Evolutionary conservation across 495 filamentous ascomycete species (phyloP), one percentile per base, ranked within the genome.

Genomic region (Hypoxylon rickii): DNA sequence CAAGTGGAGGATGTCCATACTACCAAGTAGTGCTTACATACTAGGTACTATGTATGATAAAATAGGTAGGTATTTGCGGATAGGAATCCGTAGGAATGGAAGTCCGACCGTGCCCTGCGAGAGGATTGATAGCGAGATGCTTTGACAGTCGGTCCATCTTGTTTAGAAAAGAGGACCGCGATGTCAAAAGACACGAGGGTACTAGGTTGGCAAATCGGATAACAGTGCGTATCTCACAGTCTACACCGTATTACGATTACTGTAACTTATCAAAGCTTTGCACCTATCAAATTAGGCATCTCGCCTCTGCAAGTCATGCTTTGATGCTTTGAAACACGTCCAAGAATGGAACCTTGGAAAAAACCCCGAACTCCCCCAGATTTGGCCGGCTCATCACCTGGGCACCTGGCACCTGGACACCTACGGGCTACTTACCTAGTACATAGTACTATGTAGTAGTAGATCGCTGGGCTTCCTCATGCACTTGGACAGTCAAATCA

Each of bases 371-470:
- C 45, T 64, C 61, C 55, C 53, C 61, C 55, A 59, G 55, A 57
- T 64, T 63, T 59, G 49, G 24, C 55, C 61, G 44, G 58, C 47
- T 51, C 41, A 55, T 26, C 48, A 63, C 58, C 58, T 62, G 56
- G n/a, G n/a, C 58, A 52, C 51, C 32, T 48, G 4, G 4, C 24
- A 4, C 4, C 10, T 10, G 24, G 24, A 29, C 10, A 4, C 10
- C 24, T 29, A 29, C 24, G 4, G 4, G 10, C 10, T 4, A 29
- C 24, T 10, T 29, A 29, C 24, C 24, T 10, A 29, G 24, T 29
- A 29, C 10, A 4, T 10, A 10, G 4, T 4, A 4, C 24, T 29
- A 29, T 29, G 4, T 29, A 29, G 24, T 29, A 29, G 24, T 29
- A 29, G 24, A 10, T n/a, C n/a, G n/a, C n/a, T n/a, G n/a, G n/a